Base-by-base conservation (phyloP, 768 basidiomycete species). In the Rhizopogon salebrosus region DNA sequence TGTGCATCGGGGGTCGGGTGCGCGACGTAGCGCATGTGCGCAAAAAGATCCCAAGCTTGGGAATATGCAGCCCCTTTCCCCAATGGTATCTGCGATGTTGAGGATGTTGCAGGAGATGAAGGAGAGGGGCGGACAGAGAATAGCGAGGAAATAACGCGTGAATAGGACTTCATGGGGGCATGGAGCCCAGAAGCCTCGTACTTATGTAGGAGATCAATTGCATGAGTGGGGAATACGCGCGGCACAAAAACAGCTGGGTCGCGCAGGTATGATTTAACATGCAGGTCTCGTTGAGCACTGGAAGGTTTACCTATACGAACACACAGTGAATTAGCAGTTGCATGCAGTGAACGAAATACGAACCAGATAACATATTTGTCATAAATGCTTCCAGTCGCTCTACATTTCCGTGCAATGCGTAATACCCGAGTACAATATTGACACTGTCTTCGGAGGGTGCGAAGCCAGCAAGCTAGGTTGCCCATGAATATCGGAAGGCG, bases 21-120 rank as follows among this genome's bases (percentile, higher is more conserved):
- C 1, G 95, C 92, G 13, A 91, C 89, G 55, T 97, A 94, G 41
- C 95, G 90, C 90, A 97, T 95, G 68, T 99, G 95, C 2, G 89
- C 75, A 67, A 92, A 98, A 37, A 98, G 79, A 63, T 98, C 92
- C 92, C 92, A 97, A 3, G 90, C 95, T 55, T 91, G 85, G 0
- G 89, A 87, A 29, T 79, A 80, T 2, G 80, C 80, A 1, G 76
- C 60, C 3, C 80, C 71, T 26, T 74, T 57, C 29, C 66, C 66
- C 1, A 77, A 54, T 22, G 53, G 36, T 29, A 35, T 16, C 6
- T 48, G 29, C 13, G 23, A 16, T 41, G 49, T 39, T 26, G 41
- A 46, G 14, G 27, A 31, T 34, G 3, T 49, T 23, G 57, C 23
- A 6, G 55, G 42, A 16, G 57, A 57, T 34, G 60, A 65, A 35